Evolutionary conservation across 2,329 filamentous ascomycete genomes (phyloP), one percentile per base, ranked within the genome.

Genomic region (Colletotrichum plurivorum): DNA sequence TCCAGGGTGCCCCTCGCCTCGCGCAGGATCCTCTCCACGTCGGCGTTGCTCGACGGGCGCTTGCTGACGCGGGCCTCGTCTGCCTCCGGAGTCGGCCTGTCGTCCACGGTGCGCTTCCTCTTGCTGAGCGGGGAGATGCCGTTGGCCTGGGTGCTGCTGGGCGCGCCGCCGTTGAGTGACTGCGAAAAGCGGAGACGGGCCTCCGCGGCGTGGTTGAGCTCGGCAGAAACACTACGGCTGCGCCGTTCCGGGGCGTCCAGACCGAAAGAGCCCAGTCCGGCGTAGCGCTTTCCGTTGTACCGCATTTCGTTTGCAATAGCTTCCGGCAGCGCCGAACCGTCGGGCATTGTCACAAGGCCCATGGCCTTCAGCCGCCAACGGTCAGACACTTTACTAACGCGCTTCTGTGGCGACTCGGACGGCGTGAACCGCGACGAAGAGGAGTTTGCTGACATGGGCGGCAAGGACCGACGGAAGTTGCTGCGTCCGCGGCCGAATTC

Each of bases 311-410:
- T 73, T 13, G 84, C 85, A 48, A 89, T 78, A 3, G 81, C 80
- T 70, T 89, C 86, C 6, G 86, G 87, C 3, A 88, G 73, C 69
- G 85, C 86, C 55, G 84, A 82, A n/a, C 87, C 83, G 70, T 89
- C 83, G 5, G 84, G 81, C 81, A 87, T 83, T 70, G 83, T 84
- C 3, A 87, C 84, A 18, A 88, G 81, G 10, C 83, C 84, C 83
- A 85, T 84, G 49, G 83, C 83, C 59, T 84, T 85, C 66, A 86
- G 77, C 5, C 79, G 77, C 84, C 84, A 86, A 46, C 81, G 78
- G 60, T 83, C 81, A 7, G 83, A 84, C 7, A 80, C 80, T 58
- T 76, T 81, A 73, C 80, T 83, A 3, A 74, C 62, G 10, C 77
- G 74, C 45, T 73, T 74, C 3, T 63, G 61, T 45, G 65, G 61